Evolutionary conservation across 768 basidiomycete genomes (phyloP).

Genomic region (Lactarius pseudohatsudake): DNA sequence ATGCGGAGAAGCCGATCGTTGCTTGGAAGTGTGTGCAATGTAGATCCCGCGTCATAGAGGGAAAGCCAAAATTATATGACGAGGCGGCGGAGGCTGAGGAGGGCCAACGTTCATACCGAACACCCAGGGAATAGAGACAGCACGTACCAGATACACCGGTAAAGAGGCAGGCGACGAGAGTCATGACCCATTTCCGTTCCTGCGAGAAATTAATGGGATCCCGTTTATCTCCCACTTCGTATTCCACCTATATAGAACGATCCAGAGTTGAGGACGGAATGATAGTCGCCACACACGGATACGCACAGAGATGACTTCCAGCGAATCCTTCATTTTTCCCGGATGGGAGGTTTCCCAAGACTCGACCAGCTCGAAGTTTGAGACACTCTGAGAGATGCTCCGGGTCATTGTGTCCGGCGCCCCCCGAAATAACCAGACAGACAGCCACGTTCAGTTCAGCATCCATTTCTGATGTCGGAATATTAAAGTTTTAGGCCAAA

Average conservation of each 20-base stretch:
- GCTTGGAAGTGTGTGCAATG: slow-evolving; percentile 36
- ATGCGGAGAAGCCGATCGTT: slow-evolving; percentile 45
- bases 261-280: neutral
- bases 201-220: slow-evolving; percentile 38
- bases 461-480: neutral
- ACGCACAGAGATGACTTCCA: neutral
- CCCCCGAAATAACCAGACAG: no score
- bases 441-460: neutral
- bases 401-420: neutral
- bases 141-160: slow-evolving; percentile 49
- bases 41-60: slow-evolving; percentile 52
- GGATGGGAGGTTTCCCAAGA: no score
- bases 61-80: slow-evolving; percentile 55
- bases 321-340: neutral
- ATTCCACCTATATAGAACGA: slow-evolving; percentile 36
- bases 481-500: neutral
- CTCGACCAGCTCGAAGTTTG: neutral
- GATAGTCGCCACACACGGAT: neutral
- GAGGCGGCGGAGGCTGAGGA: slow-evolving; percentile 48
- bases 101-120: neutral
- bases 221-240: slow-evolving; percentile 36
- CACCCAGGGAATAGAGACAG: neutral
- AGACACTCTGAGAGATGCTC: neutral
- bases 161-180: slow-evolving; percentile 46
- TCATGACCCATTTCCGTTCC: slow-evolving; percentile 42